These are phyloP conservation scores for Gynochthodes officinalis DNA, from an alignment of 257 asterid species.

Conservation along the genomic window DNA sequence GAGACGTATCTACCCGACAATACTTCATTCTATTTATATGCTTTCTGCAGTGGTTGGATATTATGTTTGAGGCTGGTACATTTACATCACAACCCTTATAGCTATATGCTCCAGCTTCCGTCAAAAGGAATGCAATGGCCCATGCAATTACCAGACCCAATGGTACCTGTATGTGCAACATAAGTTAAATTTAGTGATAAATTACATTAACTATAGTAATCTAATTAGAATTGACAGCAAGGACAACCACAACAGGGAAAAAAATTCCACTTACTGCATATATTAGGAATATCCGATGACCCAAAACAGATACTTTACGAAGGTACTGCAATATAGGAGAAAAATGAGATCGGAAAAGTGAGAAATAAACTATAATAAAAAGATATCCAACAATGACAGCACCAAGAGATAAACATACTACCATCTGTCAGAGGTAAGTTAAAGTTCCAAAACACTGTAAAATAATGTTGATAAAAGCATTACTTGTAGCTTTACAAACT, in stretches of 20 bases:
- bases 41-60: constrained; percentile 83
- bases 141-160: constrained; percentile 81
- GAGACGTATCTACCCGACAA: constrained; percentile 86
- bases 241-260: neutral
- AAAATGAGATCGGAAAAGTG: neutral
- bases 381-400: neutral
- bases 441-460: constrained; percentile 5
- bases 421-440: constrained; percentile 1
- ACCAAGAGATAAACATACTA: constrained; percentile 1
- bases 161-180: constrained; percentile 56
- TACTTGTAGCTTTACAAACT: constrained; percentile 28
- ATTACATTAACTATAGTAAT: neutral
- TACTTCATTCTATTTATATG: constrained; percentile 73
- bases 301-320: constrained; percentile 83
- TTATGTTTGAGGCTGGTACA: constrained; percentile 70
- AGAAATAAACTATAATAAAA: constrained; percentile 3
- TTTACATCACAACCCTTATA: constrained; percentile 85
- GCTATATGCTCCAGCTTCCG: constrained; percentile 75
- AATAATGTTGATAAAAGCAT: neutral
- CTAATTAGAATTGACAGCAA: neutral
- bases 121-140: constrained; percentile 77
- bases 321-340: constrained; percentile 72
- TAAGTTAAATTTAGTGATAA: neutral
- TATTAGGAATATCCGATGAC: constrained; percentile 85
- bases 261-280: constrained; percentile 60